Evolutionary conservation across 2,329 filamentous ascomycete genomes (phyloP).

Genomic region (Xylariaceae sp.): DNA sequence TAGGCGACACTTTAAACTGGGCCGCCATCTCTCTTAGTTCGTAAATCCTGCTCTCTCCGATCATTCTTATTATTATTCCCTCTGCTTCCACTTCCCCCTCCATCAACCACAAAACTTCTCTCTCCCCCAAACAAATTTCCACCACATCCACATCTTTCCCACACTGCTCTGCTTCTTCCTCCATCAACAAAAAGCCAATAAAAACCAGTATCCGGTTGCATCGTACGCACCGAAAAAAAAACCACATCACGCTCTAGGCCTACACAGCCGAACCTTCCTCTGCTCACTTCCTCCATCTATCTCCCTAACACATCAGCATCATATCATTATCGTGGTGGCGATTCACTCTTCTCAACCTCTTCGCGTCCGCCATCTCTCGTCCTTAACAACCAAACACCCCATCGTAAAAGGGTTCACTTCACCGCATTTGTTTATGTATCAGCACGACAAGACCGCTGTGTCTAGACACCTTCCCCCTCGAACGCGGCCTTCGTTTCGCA

Average conservation of each 20-base stretch:
- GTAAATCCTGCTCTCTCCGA: no score
- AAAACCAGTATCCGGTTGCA: background rate
- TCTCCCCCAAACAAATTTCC: slow-evolving; percentile 9
- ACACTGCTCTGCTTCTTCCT: slow-evolving; percentile 5
- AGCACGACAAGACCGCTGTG: slow-evolving; percentile 85
- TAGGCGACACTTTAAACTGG: no score
- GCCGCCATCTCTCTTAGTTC: no score
- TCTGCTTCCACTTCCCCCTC: slow-evolving; percentile 16
- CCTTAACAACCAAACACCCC: slow-evolving; percentile 21
- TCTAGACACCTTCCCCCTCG: slow-evolving; percentile 82
- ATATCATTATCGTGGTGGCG: slow-evolving; percentile 13
- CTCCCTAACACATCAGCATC: slow-evolving; percentile 10
- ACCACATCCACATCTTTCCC: slow-evolving; percentile 16
- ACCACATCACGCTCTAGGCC: slow-evolving; percentile 1
- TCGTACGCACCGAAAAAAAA: no score
- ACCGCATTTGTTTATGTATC: slow-evolving; percentile 89
- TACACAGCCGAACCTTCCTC: slow-evolving; percentile 9
- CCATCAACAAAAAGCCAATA: slow-evolving; percentile 2
- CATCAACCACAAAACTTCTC: slow-evolving; percentile 10
- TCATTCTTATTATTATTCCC: slow-evolving; percentile 8
- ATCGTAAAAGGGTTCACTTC: slow-evolving; percentile 34
- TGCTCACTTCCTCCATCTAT: background rate
- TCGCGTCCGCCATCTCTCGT: slow-evolving; percentile 7
- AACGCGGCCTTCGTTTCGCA: slow-evolving; percentile 96
- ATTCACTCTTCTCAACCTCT: slow-evolving; percentile 12